Percentiles rank a stretch among this genome's conserved stretches.
These are phyloP conservation scores for Trametes polyzona DNA, from an alignment of 1,284 basidiomycete species.

Conservation along the genomic window DNA sequence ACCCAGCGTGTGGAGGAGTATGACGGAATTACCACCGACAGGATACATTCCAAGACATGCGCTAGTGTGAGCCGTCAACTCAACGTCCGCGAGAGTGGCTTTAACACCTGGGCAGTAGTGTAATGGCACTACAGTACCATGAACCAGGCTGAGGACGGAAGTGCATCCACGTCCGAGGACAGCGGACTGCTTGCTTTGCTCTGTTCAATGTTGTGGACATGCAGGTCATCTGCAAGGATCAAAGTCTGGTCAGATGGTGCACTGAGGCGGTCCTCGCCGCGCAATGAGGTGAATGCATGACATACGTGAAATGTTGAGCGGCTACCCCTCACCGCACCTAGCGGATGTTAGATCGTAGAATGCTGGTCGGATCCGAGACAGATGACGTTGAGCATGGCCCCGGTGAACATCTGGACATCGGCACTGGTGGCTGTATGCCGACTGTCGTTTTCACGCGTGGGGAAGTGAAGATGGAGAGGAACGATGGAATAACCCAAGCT, in stretches of 20 bases:
- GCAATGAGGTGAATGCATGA: neutral
- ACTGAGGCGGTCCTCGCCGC: neutral
- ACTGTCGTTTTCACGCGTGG: no score
- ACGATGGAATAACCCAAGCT: constrained; percentile 9
- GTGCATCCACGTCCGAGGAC: neutral
- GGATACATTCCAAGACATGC: constrained; percentile 1
- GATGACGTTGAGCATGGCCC: neutral
- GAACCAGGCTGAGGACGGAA: neutral
- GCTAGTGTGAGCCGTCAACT: no score
- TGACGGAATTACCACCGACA: neutral
- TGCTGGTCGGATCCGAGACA: neutral
- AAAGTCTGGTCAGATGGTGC: neutral
- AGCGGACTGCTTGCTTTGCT: no score
- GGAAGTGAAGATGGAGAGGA: neutral
- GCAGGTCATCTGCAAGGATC: neutral
- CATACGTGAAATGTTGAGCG: neutral
- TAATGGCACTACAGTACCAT: no score
- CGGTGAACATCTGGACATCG: neutral
- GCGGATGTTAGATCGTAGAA: neutral
- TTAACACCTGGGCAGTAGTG: no score
- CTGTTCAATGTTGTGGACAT: no score
- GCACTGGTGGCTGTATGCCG: no score
- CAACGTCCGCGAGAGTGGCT: no score
- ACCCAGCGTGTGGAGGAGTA: neutral
- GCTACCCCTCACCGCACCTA: neutral